Percentiles rank a stretch among this genome's conserved stretches.
These are phyloP conservation scores for Xylariales sp. DNA, from an alignment of 2,329 filamentous ascomycete species.

Conservation along the genomic window DNA sequence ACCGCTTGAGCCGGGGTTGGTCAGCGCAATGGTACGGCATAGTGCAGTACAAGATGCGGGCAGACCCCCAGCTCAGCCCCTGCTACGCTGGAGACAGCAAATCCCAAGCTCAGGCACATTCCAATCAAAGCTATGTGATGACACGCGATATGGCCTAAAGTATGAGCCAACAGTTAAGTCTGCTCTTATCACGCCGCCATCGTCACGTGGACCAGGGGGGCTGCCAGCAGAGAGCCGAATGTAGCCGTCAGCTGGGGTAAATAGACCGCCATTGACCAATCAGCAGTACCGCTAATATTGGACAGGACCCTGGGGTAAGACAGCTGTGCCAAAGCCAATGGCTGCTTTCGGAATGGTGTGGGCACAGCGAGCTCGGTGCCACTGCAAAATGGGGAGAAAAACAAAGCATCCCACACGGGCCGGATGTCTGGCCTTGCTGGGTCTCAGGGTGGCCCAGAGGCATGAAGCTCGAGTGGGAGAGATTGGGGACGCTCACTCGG, in stretches of 20 bases:
- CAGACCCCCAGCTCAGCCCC: too few relatives aligned
- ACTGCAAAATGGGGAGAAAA: background rate
- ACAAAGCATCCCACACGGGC: too few relatives aligned
- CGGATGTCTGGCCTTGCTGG: too few relatives aligned
- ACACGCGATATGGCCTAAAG: constrained; percentile 16
- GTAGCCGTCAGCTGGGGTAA: constrained; percentile 26
- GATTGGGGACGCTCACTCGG: constrained; percentile 6
- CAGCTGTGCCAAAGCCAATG: background rate
- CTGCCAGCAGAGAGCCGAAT: constrained; percentile 20
- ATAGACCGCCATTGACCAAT: constrained; percentile 23
- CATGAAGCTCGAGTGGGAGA: too few relatives aligned
- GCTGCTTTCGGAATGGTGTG: constrained; percentile 1
- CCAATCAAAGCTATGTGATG: constrained; percentile 21
- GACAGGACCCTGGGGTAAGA: background rate
- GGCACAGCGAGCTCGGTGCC: background rate
- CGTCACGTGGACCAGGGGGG: constrained; percentile 23
- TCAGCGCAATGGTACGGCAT: background rate
- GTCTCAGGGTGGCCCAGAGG: too few relatives aligned
- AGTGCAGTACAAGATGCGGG: background rate
- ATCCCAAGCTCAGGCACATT: too few relatives aligned
- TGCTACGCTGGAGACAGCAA: too few relatives aligned
- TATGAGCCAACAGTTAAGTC: too few relatives aligned
- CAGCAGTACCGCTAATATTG: constrained; percentile 12
- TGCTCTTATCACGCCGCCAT: constrained; percentile 21
- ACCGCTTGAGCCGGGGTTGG: too few relatives aligned